A percentile compares a stretch with the other conserved stretches of the same genome.
These are phyloP conservation scores for Naganishia kalamii DNA, from an alignment of 768 basidiomycete species.

Conservation along the genomic window DNA sequence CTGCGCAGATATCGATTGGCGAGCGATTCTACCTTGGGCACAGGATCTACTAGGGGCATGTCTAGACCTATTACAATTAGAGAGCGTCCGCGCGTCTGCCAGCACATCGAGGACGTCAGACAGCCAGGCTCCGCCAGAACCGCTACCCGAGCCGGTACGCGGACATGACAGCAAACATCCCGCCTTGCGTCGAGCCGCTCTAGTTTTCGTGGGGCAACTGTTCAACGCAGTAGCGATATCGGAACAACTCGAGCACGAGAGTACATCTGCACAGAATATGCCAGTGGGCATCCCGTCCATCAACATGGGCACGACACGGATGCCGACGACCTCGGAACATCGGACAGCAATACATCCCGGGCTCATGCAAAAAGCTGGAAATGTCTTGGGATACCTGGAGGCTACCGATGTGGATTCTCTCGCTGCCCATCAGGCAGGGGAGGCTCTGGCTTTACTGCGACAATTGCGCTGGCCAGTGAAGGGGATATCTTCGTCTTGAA, in stretches of 20 bases:
- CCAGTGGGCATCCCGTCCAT: background rate
- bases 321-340: background rate
- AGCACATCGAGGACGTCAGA: background rate
- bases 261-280: background rate
- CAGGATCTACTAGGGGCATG: slow-evolving; percentile 61
- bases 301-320: background rate
- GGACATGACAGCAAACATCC: slow-evolving; percentile 57
- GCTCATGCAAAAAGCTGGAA: slow-evolving; percentile 53
- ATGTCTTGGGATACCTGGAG: slow-evolving; percentile 64
- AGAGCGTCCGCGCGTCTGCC: slow-evolving; percentile 31
- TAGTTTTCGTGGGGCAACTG: slow-evolving; percentile 71
- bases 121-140: background rate
- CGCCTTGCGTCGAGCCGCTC: slow-evolving; percentile 71
- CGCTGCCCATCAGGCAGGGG: slow-evolving; percentile 69
- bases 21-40: slow-evolving; percentile 61
- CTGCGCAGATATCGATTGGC: slow-evolving; percentile 60
- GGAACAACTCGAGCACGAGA: slow-evolving; percentile 3
- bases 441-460: slow-evolving; percentile 52
- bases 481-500: background rate
- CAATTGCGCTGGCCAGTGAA: slow-evolving; percentile 16
- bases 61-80: slow-evolving; percentile 62
- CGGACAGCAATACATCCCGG: slow-evolving; percentile 19
- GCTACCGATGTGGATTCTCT: slow-evolving; percentile 66
- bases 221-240: slow-evolving; percentile 54
- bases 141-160: slow-evolving; percentile 23